Evolutionary conservation across 805 yeast species (phyloP).

Genomic region (Saturnispora kantuleensis): DNA sequence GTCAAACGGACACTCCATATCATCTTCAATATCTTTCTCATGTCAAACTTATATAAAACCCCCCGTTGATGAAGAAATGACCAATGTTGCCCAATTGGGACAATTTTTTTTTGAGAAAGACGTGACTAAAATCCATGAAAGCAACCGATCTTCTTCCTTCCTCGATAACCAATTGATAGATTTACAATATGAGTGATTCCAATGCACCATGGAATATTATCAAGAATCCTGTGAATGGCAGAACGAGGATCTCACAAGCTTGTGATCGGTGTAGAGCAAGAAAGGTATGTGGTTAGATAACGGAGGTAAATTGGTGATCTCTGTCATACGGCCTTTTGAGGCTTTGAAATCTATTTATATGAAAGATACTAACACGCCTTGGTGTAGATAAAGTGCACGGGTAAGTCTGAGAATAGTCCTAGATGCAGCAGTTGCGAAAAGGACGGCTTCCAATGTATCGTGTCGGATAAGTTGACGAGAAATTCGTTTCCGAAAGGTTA

Average conservation of each 20-base stretch:
- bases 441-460: slow-evolving; percentile 58
- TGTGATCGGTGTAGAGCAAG: slow-evolving; percentile 74
- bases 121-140: background rate
- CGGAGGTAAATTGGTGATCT: too few species aligned
- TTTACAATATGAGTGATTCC: background rate
- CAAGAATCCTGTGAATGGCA: slow-evolving; percentile 28
- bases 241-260: slow-evolving; percentile 59
- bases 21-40: too few species aligned
- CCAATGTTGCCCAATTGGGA: background rate
- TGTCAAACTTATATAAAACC: too few species aligned
- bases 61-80: too few species aligned
- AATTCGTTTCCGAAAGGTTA: slow-evolving; percentile 76
- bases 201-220: slow-evolving; percentile 25
- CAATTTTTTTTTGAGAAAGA: background rate
- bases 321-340: too few species aligned
- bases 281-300: slow-evolving; percentile 25
- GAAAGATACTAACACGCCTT: too few species aligned
- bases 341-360: too few species aligned
- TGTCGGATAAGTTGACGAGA: slow-evolving; percentile 64
- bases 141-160: background rate
- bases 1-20: too few species aligned
- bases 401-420: slow-evolving; percentile 40
- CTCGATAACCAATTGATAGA: background rate
- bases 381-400: slow-evolving; percentile 53
- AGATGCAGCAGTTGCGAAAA: slow-evolving; percentile 56